A percentile compares a stretch with the other conserved stretches of the same genome.
phyloP scores from a whole-genome alignment of 1,284 basidiomycete genomes.

The Prillingera fragicola region DNA sequence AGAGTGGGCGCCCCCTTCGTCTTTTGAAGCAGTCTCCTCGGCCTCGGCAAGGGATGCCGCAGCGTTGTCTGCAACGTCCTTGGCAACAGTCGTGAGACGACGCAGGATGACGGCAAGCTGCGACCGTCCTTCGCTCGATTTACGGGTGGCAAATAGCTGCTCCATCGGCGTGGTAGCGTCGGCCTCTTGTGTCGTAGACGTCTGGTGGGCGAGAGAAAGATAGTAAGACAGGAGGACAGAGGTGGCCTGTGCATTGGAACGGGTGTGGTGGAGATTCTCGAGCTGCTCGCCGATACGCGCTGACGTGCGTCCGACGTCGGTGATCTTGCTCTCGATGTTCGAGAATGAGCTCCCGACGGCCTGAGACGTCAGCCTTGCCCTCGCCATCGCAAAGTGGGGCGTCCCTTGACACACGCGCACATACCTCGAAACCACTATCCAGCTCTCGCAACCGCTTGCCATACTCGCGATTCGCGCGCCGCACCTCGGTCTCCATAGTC shows the following conservation, averaged over 20 bases:
- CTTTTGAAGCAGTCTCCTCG: constrained; percentile 22
- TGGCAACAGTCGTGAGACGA: constrained; percentile 79
- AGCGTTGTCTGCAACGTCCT: constrained; percentile 56
- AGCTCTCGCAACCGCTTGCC: constrained; percentile 87
- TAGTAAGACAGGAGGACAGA: constrained; percentile 94
- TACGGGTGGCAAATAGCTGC: constrained; percentile 54
- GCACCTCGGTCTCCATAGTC: constrained; percentile 85
- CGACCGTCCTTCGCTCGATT: constrained; percentile 66
- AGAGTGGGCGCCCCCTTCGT: constrained; percentile 7
- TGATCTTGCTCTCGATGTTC: constrained; percentile 79
- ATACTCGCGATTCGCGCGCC: constrained; percentile 86
- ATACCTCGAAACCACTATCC: constrained; percentile 81
- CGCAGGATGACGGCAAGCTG: constrained; percentile 87
- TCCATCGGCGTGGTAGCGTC: constrained; percentile 48
- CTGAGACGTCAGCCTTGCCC: constrained; percentile 52
- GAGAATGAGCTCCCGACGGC: constrained; percentile 74
- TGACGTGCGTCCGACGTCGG: constrained; percentile 88
- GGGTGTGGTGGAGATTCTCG: constrained; percentile 86
- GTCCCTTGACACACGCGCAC: constrained; percentile 6
- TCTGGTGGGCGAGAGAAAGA: constrained; percentile 81
- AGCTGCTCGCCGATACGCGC: constrained; percentile 96
- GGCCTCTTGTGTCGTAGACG: constrained; percentile 55
- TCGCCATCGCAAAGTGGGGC: too few species aligned
- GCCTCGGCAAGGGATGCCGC: constrained; percentile 59
- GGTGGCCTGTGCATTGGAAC: constrained; percentile 87